Conservation (phyloP, 768 basidiomycete species). For the Nidularia sp. region DNA sequence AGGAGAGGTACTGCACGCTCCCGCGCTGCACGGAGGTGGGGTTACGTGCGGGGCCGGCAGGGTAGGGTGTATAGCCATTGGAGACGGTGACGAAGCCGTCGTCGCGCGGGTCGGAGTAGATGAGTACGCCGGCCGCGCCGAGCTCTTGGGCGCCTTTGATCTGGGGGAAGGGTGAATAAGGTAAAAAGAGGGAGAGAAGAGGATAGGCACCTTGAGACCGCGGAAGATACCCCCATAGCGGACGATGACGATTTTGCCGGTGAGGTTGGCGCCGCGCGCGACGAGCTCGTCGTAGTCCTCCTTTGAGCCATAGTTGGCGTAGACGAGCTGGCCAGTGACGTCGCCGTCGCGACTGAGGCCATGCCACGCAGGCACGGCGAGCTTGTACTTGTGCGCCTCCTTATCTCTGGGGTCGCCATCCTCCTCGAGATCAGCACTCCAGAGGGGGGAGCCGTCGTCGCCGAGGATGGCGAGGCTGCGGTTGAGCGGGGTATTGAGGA, state of each 20-base stretch:
- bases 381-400: slow-evolving; percentile 62
- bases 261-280: slow-evolving; percentile 62
- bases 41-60: slow-evolving; percentile 85
- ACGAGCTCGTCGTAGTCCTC: slow-evolving; percentile 55
- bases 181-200: neutral
- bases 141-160: slow-evolving; percentile 80
- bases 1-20: slow-evolving; percentile 67
- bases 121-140: slow-evolving; percentile 74
- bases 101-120: slow-evolving; percentile 84
- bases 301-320: slow-evolving; percentile 78
- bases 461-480: slow-evolving; percentile 65
- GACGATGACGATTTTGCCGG: slow-evolving; percentile 72
- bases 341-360: slow-evolving; percentile 77
- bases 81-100: slow-evolving; percentile 74
- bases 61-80: slow-evolving; percentile 78
- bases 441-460: slow-evolving; percentile 45
- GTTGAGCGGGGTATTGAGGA: slow-evolving; percentile 76
- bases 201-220: slow-evolving; percentile 66
- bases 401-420: slow-evolving; percentile 69
- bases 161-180: slow-evolving; percentile 25
- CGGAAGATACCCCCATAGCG: slow-evolving; percentile 79
- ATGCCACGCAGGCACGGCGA: slow-evolving; percentile 80
- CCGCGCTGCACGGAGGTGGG: slow-evolving; percentile 83
- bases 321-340: slow-evolving; percentile 65
- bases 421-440: slow-evolving; percentile 72